Conservation (phyloP, 2,329 filamentous ascomycete genomes). For the Diaporthe citrichinensis region DNA sequence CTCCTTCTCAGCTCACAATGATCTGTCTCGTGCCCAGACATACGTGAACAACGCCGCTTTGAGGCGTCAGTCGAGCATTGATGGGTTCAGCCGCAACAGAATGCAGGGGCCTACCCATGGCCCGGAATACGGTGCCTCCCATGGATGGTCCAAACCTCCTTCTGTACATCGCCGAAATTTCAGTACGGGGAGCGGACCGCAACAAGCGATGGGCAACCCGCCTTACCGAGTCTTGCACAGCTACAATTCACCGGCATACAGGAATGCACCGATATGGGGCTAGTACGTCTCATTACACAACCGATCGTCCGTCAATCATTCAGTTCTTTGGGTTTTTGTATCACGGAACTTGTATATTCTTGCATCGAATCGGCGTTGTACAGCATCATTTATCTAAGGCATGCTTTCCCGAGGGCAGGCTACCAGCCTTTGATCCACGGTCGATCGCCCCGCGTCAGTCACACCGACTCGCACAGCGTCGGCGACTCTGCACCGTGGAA, state of each 20-base stretch:
- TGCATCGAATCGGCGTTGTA: conserved; percentile 34
- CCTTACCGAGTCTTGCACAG: conserved; percentile 70
- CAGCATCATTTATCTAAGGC: conserved; percentile 14
- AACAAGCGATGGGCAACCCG: conserved; percentile 44
- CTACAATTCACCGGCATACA: conserved; percentile 71
- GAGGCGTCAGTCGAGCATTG: conserved; percentile 32
- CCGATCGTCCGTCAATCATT: background rate
- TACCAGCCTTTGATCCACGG: background rate
- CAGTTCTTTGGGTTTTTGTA: background rate
- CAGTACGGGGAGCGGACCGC: conserved; percentile 51
- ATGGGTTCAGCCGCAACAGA: conserved; percentile 28
- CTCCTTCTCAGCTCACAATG: conserved; percentile 49
- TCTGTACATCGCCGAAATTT: conserved; percentile 55
- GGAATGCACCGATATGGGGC: conserved; percentile 69
- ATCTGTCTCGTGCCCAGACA: conserved; percentile 40
- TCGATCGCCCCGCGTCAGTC: background rate
- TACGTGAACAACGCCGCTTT: conserved; percentile 40
- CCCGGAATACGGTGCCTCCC: conserved; percentile 11
- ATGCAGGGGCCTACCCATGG: background rate
- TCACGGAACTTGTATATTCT: conserved; percentile 17
- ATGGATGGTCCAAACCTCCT: conserved; percentile 45
- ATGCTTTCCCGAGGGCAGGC: background rate
- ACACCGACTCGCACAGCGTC: background rate
- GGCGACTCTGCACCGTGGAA: background rate
- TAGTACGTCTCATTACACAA: conserved; percentile 45